These are phyloP conservation scores for Schoenoplectus tabernaemontani DNA, from an alignment of 202 grass and related monocot species.

Conservation along the genomic window DNA sequence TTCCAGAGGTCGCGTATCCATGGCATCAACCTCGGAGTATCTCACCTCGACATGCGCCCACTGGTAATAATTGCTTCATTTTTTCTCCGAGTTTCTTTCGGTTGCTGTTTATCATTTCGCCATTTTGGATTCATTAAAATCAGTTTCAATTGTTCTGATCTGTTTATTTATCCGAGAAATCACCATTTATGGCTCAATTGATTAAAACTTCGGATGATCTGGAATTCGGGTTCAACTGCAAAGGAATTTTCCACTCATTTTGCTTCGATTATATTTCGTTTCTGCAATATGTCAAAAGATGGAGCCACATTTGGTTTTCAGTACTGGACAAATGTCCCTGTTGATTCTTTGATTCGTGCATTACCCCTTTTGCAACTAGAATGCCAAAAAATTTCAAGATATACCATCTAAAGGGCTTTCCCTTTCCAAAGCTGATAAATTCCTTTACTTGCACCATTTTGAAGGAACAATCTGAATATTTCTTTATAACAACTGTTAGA, in stretches of 20 bases:
- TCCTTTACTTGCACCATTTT: neutral
- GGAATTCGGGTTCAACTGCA: neutral
- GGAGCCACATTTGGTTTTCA: neutral
- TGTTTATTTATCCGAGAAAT: neutral
- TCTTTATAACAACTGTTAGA: neutral
- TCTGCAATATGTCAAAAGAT: neutral
- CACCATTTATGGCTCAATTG: neutral
- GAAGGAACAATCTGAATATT: neutral
- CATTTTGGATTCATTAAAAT: neutral
- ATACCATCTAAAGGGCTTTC: neutral
- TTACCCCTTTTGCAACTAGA: neutral
- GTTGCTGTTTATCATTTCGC: neutral
- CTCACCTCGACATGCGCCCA: conserved; percentile 46
- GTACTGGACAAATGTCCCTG: neutral
- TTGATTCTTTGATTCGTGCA: neutral
- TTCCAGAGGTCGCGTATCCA: neutral
- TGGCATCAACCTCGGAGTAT: neutral
- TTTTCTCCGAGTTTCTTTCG: neutral
- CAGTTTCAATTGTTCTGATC: neutral
- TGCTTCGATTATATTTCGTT: neutral
- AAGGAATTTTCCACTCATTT: neutral
- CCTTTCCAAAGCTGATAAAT: neutral
- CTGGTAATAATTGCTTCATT: conserved; percentile 48
- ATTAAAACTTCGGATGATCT: neutral
- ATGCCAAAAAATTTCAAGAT: neutral